Base-by-base conservation (phyloP, 2,329 filamentous ascomycete genomes). In the Juglanconis sp. region DNA sequence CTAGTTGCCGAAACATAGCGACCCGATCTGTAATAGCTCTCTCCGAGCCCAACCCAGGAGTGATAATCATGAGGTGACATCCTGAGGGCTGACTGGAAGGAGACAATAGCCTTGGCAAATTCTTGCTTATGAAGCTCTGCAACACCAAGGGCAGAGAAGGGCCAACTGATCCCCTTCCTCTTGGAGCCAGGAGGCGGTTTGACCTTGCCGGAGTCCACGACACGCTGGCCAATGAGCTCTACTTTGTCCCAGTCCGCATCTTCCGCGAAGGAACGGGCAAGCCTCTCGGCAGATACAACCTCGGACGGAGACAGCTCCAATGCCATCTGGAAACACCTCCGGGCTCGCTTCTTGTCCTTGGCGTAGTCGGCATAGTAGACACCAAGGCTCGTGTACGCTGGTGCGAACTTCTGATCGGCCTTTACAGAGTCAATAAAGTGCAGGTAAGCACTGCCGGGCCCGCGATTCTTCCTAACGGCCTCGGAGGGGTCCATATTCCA, bases 231-330 rank as follows among this genome's bases (percentile, higher is more conserved):
- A 36, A 99, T 88, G 24, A 96, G 85, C 75, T 98, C 95, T 7
- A 99, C 96, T 54, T 96, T 87, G 66, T 98, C 95, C 95, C 95
- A 99, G 69, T 99, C 95, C 42, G 90, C 87, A 65, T 92, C 88
- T 57, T 96, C 87, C 0, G 96, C 94, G 72, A 97, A 99, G 0
- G 87, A 87, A 61, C 85, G 85, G 1, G 95, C 93, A 15, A 99
- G 82, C 34, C 92, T 85, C 73, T 98, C 91, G 0, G 95, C 95
- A 40, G 95, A 92, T 66, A 89, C 81, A 1, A 96, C 85, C 71
- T 99, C 95, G 0, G 90, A 88, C 0, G 92, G 79, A 0, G 95
- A 99, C 3, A 99, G 78, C 72, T 99, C 95, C 53, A 99, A 90
- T 0, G 95, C 95, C 72, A 98, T 97, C 68, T 97, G 91, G 69